These are phyloP conservation scores for Xylariales sp. DNA, from an alignment of 2,329 filamentous ascomycete genomes.

Conservation along the genomic window DNA sequence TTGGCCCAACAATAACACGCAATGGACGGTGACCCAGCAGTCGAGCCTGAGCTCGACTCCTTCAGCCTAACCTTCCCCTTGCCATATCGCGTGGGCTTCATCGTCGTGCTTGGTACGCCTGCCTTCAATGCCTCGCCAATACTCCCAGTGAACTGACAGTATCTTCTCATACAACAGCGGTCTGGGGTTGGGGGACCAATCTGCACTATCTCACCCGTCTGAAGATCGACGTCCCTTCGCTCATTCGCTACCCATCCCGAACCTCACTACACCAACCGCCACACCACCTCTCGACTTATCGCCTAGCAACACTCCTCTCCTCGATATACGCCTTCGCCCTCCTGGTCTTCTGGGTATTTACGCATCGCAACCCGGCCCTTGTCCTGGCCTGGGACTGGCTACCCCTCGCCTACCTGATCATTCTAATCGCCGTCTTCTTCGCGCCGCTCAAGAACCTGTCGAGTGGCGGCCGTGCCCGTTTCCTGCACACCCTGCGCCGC, in stretches of 20 bases:
- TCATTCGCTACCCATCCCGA: conserved; percentile 82
- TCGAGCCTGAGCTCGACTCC: conserved; percentile 69
- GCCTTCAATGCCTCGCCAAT: conserved; percentile 7
- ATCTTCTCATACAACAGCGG: conserved; percentile 46
- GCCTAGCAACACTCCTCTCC: conserved; percentile 73
- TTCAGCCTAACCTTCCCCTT: conserved; percentile 85
- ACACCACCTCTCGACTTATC: conserved; percentile 80
- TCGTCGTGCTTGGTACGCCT: conserved; percentile 72
- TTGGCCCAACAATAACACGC: conserved; percentile 14
- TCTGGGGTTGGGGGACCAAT: conserved; percentile 94
- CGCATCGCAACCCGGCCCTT: conserved; percentile 62
- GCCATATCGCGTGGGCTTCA: conserved; percentile 82
- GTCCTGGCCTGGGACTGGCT: conserved; percentile 80
- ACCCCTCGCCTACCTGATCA: conserved; percentile 75
- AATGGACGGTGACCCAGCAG: conserved; percentile 72
- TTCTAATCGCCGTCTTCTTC: conserved; percentile 67
- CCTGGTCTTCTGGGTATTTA: conserved; percentile 77
- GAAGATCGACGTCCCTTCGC: conserved; percentile 80
- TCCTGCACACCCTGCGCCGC: conserved; percentile 70
- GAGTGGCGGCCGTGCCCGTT: conserved; percentile 66
- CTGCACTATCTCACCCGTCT: conserved; percentile 76
- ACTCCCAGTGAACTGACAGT: conserved; percentile 6
- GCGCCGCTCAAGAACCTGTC: conserved; percentile 66
- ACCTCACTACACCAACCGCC: conserved; percentile 64
- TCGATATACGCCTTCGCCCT: conserved; percentile 67